A percentile compares a stretch with the other conserved stretches of the same genome.
Evolutionary conservation across 208 protist genomes (phyloP).

Genomic region (Acanthamoeba castellanii): DNA sequence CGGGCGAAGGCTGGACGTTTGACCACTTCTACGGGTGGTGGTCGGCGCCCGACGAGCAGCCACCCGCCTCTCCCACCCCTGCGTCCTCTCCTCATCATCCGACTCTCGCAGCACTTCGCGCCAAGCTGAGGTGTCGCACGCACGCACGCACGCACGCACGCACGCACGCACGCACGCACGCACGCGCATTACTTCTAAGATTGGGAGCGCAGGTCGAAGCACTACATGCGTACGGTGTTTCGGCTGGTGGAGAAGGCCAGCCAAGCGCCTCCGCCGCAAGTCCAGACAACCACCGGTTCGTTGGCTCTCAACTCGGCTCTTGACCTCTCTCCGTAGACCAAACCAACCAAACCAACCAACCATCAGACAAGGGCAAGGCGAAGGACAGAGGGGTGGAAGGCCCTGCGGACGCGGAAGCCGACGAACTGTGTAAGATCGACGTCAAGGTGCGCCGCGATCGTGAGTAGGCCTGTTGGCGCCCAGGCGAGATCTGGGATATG

Average conservation of each 20-base stretch:
- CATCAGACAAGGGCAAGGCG: not conserved
- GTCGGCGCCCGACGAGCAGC: not conserved
- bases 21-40: conserved; percentile 21
- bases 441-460: not conserved
- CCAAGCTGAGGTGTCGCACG: not conserved
- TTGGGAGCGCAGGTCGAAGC: not conserved
- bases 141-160: not conserved
- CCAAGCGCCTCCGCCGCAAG: not conserved
- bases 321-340: not conserved
- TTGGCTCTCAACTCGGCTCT: not conserved
- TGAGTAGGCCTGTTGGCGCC: not conserved
- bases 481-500: no score
- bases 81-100: not conserved
- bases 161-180: not conserved
- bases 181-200: not conserved
- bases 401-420: not conserved
- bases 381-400: not conserved
- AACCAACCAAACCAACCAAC: not conserved
- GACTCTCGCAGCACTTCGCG: not conserved
- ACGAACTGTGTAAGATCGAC: not conserved
- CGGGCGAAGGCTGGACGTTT: not conserved
- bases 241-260: not conserved
- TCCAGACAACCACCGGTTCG: not conserved
- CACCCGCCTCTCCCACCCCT: not conserved
- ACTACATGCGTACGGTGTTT: conserved; percentile 22